Conservation (phyloP, 768 basidiomycete species). For the Tricholomella constricta region DNA sequence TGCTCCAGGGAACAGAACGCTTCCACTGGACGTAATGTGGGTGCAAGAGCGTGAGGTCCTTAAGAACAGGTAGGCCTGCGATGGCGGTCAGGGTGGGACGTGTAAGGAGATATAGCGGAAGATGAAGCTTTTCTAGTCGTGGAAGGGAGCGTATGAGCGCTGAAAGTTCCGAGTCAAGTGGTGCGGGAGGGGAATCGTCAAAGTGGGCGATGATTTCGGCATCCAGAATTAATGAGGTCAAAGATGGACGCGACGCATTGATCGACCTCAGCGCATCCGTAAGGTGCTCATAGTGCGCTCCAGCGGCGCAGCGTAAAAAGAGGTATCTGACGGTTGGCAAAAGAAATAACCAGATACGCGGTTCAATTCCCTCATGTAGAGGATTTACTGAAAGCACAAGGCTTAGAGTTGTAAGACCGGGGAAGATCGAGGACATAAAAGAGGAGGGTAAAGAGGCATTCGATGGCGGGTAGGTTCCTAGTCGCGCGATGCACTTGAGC, state of each 20-base stretch:
- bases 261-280: too few relatives aligned
- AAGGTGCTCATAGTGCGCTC: too few relatives aligned
- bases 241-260: too few relatives aligned
- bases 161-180: not conserved
- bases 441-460: not conserved
- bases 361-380: too few relatives aligned
- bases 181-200: too few relatives aligned
- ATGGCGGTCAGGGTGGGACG: not conserved
- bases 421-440: conserved; percentile 2
- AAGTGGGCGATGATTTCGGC: too few relatives aligned
- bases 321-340: too few relatives aligned
- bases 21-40: not conserved
- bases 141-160: conserved; percentile 1
- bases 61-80: not conserved
- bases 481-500: not conserved
- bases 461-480: not conserved
- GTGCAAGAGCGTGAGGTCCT: too few relatives aligned
- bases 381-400: not conserved
- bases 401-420: not conserved
- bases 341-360: too few relatives aligned
- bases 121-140: not conserved
- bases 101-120: conserved; percentile 2
- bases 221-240: too few relatives aligned
- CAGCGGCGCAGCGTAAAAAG: too few relatives aligned
- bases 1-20: not conserved